phyloP scores from a whole-genome alignment of 805 yeast genomes.

The Isabelozyma heimii region DNA sequence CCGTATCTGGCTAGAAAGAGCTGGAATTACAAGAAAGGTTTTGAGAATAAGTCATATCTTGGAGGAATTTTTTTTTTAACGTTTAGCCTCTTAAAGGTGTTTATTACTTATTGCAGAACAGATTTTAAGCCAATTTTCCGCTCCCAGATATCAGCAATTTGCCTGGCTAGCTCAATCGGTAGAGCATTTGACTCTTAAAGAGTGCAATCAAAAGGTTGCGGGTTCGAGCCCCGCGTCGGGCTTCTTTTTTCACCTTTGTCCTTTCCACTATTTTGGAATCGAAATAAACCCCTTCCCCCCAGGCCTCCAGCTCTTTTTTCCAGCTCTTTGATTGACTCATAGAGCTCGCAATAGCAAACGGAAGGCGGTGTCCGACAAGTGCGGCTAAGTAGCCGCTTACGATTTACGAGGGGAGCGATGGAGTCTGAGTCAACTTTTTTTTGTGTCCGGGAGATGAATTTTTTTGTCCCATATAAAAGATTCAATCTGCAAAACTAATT shows the following conservation, averaged over 20 bases:
- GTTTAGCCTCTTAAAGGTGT: too few species aligned
- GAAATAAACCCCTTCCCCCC: too few species aligned
- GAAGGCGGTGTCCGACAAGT: too few species aligned
- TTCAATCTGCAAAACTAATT: neutral
- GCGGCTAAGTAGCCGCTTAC: neutral
- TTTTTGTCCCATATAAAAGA: neutral
- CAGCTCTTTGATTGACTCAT: too few species aligned
- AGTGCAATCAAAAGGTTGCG: constrained; percentile 12
- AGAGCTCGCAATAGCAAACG: neutral
- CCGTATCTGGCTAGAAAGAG: too few species aligned
- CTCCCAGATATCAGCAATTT: neutral
- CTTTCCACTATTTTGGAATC: neutral
- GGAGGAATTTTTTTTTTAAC: too few species aligned
- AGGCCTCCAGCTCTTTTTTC: too few species aligned
- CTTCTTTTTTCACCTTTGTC: constrained; percentile 3
- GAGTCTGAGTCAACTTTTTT: neutral
- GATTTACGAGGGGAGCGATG: neutral
- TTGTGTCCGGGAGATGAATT: neutral
- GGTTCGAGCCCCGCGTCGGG: constrained; percentile 18
- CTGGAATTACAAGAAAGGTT: too few species aligned
- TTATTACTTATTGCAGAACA: too few species aligned
- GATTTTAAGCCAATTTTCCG: too few species aligned
- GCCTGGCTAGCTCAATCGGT: constrained; percentile 15
- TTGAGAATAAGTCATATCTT: too few species aligned
- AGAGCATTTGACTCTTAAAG: constrained; percentile 13